Evolutionary conservation across 2,329 filamentous ascomycete genomes (phyloP), one percentile per base, ranked within the genome.

Genomic region (Xylariaceae sp.): DNA sequence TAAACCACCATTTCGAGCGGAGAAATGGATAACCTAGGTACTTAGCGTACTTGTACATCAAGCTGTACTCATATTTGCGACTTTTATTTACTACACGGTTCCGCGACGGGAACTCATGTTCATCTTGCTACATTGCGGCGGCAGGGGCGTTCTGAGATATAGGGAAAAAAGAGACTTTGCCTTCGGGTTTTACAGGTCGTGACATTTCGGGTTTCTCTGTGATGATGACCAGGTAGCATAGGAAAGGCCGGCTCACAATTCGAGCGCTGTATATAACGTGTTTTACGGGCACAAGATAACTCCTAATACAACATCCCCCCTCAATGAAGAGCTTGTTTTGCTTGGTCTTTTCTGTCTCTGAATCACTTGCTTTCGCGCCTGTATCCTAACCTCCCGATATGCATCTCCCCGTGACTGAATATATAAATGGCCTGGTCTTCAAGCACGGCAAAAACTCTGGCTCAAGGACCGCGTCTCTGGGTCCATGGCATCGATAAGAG

Each of bases 281-380:
- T 46, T 47, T 38, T 52, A 46, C 35, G 43, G 15, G 41, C 56
- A 54, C 54, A 61, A 65, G 57, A 60, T 63, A 64, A 59, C 59
- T n/a, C n/a, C 66, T 73, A 76, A 75, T 73, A 65, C 63, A 63
- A 71, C 64, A 69, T 76, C 74, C 69, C 73, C 72, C 66, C 73
- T 76, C 73, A 70, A 57, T 47, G 54, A 32, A 41, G 36, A 23
- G 31, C 14, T 18, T 16, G 30, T 15, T 8, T 24, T 14, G 36
- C 21, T 24, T 5, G n/a, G n/a, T n/a, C n/a, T n/a, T n/a, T n/a
- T n/a, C n/a, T n/a, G n/a, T n/a, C n/a, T n/a, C n/a, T n/a, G n/a
- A n/a, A n/a, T n/a, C n/a, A n/a, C n/a, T n/a, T n/a, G n/a, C n/a
- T n/a, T n/a, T n/a, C n/a, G n/a, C n/a, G n/a, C n/a, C n/a, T n/a